phyloP scores from a whole-genome alignment of 768 basidiomycete genomes.

The Trametes gibbosa region DNA sequence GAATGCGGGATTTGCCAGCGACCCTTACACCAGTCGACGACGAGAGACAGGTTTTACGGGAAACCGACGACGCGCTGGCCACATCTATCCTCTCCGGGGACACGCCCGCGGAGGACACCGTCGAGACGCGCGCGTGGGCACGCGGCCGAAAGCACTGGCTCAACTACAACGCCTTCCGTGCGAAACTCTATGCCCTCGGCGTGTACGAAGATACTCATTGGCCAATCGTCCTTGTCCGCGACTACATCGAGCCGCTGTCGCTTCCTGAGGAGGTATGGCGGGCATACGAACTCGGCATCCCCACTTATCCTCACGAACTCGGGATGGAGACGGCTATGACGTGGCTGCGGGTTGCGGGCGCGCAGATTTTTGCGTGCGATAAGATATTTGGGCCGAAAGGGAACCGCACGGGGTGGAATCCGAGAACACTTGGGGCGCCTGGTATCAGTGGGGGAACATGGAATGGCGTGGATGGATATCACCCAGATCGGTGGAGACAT shows the following conservation, averaged over 20 bases:
- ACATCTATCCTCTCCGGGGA: conserved; percentile 1
- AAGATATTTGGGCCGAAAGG: conserved; percentile 11
- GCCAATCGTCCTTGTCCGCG: conserved; percentile 5
- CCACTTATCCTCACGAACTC: not conserved
- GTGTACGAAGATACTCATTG: conserved; percentile 7
- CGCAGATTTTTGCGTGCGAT: conserved; percentile 1
- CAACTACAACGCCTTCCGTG: conserved; percentile 6
- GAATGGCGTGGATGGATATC: conserved; percentile 16
- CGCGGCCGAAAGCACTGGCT: conserved; percentile 7
- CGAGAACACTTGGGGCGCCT: not conserved
- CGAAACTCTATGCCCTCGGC: conserved; percentile 6
- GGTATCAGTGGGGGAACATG: conserved; percentile 8
- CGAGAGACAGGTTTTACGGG: not conserved
- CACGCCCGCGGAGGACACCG: not conserved
- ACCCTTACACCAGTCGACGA: not conserved
- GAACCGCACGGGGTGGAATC: conserved; percentile 3
- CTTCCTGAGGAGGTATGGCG: not conserved
- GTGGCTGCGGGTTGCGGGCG: conserved; percentile 6
- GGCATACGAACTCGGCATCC: not conserved
- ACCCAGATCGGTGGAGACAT: conserved; percentile 12
- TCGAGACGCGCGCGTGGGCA: not conserved
- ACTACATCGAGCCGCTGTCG: conserved; percentile 6
- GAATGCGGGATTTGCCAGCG: not conserved
- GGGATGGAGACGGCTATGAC: conserved; percentile 6
- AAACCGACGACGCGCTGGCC: not conserved